Evolutionary conservation across 192 early-diverging fungal species (phyloP), one percentile per base, ranked within the genome.

Genomic region (Coemansia sp.): DNA sequence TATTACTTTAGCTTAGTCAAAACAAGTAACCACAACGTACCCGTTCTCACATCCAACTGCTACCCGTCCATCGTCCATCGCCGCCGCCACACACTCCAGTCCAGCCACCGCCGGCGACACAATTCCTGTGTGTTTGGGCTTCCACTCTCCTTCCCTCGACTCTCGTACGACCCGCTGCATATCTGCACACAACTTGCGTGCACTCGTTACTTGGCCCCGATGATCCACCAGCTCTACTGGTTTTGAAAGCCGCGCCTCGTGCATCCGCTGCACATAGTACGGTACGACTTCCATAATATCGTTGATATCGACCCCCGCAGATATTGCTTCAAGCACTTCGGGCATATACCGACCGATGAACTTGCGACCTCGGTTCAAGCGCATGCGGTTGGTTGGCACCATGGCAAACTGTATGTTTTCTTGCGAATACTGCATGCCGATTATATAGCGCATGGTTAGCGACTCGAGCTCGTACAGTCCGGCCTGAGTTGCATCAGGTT

Each of bases 11-110:
- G n/a, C n/a, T n/a, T n/a, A 80, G 35, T 80, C 72, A 67, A 70
- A 80, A 11, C 67, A 65, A 0, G 63, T 62, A 12, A 80, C 56
- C 0, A 80, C 72, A 3, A 80, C 68, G 27, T 80, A 80, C 2
- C 77, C 77, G 62, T 80, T 80, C 32, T 52, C 17, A 55, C 77
- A 80, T 3, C 72, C 77, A 17, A 75, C 43, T 9, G 71, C 77
- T 15, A 80, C 48, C 12, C 62, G 57, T 1, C 57, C 37, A 53
- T 80, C 77, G 55, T 75, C 72, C 69, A 80, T 74, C 6, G 72
- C 77, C 12, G 69, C 43, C 5, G 62, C 3, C 25, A 41, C 35
- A 9, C 49, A 43, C 25, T 22, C 41, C 65, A 80, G 41, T 12
- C 56, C 47, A 10, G 22, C 23, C 10, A 48, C 65, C 0, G 62